These are phyloP conservation scores for Fusarium nelsonii DNA, from an alignment of 2,329 filamentous ascomycete genomes.

Conservation along the genomic window DNA sequence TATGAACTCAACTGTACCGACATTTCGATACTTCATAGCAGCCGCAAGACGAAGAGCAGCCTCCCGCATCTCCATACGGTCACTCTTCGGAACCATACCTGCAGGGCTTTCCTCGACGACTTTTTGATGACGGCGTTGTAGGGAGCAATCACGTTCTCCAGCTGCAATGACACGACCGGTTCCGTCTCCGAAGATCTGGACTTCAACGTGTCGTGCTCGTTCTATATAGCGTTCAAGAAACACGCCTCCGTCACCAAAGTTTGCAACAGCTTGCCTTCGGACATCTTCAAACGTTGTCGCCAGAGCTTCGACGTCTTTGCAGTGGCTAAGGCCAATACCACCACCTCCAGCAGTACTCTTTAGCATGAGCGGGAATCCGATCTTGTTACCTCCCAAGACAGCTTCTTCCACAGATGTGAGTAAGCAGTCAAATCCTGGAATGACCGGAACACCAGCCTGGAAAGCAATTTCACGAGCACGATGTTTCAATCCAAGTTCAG, in stretches of 20 bases:
- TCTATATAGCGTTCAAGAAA: constrained; percentile 60
- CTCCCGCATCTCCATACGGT: constrained; percentile 52
- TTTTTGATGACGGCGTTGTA: constrained; percentile 65
- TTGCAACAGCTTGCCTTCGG: constrained; percentile 55
- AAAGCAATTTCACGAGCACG: constrained; percentile 52
- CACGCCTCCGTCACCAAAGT: constrained; percentile 57
- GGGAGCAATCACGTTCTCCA: constrained; percentile 64
- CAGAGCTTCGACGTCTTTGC: constrained; percentile 50
- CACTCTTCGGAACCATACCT: constrained; percentile 48
- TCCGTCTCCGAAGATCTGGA: constrained; percentile 63
- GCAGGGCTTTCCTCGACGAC: constrained; percentile 63
- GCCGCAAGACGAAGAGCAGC: constrained; percentile 54
- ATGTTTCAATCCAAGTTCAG: constrained; percentile 55
- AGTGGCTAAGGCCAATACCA: constrained; percentile 58
- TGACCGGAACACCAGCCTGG: constrained; percentile 49
- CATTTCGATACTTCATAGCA: constrained; percentile 55
- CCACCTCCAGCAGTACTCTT: constrained; percentile 63
- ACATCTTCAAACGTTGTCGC: constrained; percentile 53
- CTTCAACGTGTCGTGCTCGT: constrained; percentile 60
- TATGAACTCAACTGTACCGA: constrained; percentile 61
- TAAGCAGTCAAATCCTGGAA: constrained; percentile 52
- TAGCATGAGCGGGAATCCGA: constrained; percentile 59
- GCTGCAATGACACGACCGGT: constrained; percentile 55
- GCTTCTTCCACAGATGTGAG: constrained; percentile 49
- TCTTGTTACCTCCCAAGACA: constrained; percentile 42